phyloP scores from a whole-genome alignment of 305 asterid species.

The Solanum hybrid region DNA sequence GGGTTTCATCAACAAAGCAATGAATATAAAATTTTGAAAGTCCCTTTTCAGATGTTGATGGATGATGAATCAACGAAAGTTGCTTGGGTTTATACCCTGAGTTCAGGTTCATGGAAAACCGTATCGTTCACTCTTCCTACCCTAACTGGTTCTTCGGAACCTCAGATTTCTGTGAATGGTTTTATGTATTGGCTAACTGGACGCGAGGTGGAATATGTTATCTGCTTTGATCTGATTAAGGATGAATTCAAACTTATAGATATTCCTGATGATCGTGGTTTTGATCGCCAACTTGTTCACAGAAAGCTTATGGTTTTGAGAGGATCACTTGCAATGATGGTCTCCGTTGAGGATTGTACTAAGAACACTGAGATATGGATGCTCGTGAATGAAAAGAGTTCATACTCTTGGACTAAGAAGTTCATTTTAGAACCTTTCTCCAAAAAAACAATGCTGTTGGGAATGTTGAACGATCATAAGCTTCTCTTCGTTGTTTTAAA shows the following conservation, averaged over 20 bases:
- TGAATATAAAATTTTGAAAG: too few relatives aligned
- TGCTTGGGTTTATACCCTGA: neutral
- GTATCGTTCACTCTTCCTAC: neutral
- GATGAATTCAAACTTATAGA: neutral
- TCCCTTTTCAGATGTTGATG: neutral
- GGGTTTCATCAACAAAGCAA: neutral
- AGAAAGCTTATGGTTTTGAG: neutral
- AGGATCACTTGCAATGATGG: neutral
- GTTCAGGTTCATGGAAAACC: neutral
- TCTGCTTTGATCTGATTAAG: neutral
- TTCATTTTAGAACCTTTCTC: neutral
- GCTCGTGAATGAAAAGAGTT: neutral
- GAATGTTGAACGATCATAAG: neutral
- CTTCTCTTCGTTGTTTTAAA: neutral
- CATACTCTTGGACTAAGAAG: neutral
- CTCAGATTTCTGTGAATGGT: neutral
- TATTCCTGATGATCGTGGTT: neutral
- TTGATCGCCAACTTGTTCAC: neutral
- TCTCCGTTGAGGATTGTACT: neutral
- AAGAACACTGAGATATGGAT: neutral
- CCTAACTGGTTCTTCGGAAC: neutral
- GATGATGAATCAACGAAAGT: neutral
- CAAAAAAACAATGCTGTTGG: neutral
- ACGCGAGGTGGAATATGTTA: neutral
- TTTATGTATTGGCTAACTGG: neutral